A percentile compares a stretch with the other conserved stretches of the same genome.
Evolutionary conservation across 1,284 basidiomycete genomes (phyloP).

Genomic region (Boletellus deceptivus): DNA sequence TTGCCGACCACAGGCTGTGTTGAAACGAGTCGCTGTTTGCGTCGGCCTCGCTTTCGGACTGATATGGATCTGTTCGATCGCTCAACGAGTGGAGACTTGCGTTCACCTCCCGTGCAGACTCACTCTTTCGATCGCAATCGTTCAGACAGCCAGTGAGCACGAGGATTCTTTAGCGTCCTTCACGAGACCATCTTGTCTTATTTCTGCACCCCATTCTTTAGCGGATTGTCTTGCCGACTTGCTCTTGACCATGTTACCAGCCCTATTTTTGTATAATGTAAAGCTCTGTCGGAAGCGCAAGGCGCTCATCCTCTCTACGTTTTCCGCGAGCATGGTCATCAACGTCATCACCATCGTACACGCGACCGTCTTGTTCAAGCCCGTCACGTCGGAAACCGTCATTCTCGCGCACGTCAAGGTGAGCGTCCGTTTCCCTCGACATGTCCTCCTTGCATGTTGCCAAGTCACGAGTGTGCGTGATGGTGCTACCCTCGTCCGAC

Average conservation of each 20-base stretch:
- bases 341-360: conserved; percentile 11
- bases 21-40: conserved; percentile 4
- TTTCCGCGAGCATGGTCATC: conserved; percentile 15
- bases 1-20: conserved; percentile 1
- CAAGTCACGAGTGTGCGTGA: no score
- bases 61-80: conserved; percentile 12
- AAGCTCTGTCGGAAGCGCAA: conserved; percentile 5
- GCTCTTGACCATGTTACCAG: conserved; percentile 6
- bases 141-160: conserved; percentile 13
- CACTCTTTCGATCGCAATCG: neutral
- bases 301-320: conserved; percentile 10
- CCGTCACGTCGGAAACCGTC: neutral
- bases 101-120: conserved; percentile 1
- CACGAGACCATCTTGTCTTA: neutral
- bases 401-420: conserved; percentile 13
- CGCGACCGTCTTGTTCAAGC: conserved; percentile 5
- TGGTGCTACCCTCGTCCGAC: no score
- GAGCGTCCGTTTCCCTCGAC: neutral
- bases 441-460: no score
- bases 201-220: neutral
- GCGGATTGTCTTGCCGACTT: conserved; percentile 11
- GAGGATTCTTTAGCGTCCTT: neutral
- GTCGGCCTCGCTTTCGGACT: conserved; percentile 9
- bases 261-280: conserved; percentile 4
- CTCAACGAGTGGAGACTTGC: conserved; percentile 9